Evolutionary conservation across 768 basidiomycete genomes (phyloP).

Genomic region (Termitomyces sp.): DNA sequence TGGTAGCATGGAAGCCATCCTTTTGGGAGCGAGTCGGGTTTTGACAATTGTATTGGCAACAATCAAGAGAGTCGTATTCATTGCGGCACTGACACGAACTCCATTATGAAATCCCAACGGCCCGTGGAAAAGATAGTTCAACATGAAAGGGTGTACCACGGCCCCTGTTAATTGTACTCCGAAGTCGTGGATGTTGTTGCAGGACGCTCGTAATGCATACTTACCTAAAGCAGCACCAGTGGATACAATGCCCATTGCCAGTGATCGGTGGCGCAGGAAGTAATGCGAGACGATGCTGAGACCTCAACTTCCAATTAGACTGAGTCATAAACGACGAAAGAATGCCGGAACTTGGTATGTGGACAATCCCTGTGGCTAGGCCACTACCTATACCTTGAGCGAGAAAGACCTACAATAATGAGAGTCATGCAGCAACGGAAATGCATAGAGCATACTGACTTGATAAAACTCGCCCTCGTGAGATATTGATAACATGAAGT

Average conservation of each 20-base stretch:
- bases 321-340: not conserved
- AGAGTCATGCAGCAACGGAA: not conserved
- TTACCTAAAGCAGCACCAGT: not conserved
- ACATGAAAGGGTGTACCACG: not conserved
- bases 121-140: not conserved
- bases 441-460: slow-evolving; percentile 2
- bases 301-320: slow-evolving; percentile 11
- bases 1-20: not conserved
- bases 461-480: slow-evolving; percentile 26
- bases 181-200: not conserved
- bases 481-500: slow-evolving; percentile 27
- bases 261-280: slow-evolving; percentile 35
- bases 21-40: not conserved
- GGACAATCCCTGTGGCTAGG: slow-evolving; percentile 40
- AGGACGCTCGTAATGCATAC: not conserved
- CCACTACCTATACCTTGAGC: slow-evolving; percentile 39
- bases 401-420: slow-evolving; percentile 28
- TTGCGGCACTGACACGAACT: not conserved
- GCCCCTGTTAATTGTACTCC: not conserved
- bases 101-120: not conserved
- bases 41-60: not conserved
- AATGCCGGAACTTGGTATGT: slow-evolving; percentile 23
- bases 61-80: not conserved
- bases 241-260: slow-evolving; percentile 45
- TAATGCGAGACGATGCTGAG: slow-evolving; percentile 34